Conservation (phyloP, 331 rosid genomes). For the Malus hybrid region DNA sequence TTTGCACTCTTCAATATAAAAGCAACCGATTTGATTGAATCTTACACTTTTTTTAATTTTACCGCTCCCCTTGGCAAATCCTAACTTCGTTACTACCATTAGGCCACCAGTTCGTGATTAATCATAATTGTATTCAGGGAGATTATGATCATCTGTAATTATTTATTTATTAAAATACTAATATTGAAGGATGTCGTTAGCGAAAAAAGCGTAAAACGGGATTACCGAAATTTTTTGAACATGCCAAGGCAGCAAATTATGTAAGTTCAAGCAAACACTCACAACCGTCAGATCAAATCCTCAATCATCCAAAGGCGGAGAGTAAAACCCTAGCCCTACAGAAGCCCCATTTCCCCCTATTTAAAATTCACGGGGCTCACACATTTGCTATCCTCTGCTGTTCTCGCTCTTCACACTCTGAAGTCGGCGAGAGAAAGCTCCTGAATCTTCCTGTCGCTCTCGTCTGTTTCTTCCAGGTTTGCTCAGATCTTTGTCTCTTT, state of each 20-base stretch:
- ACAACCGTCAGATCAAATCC: conserved; percentile 11
- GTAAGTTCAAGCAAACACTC: not conserved
- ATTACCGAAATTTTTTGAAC: not conserved
- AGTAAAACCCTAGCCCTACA: conserved; percentile 17
- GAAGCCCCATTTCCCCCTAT: not conserved
- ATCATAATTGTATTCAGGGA: too few species aligned
- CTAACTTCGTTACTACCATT: too few species aligned
- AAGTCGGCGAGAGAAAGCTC: conserved; percentile 11
- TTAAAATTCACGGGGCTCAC: conserved; percentile 1
- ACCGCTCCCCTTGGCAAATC: too few species aligned
- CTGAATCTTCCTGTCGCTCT: not conserved
- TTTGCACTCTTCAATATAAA: too few species aligned
- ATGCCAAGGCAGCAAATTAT: not conserved
- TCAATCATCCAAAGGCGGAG: conserved; percentile 8
- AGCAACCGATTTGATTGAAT: too few species aligned
- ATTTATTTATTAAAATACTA: too few species aligned
- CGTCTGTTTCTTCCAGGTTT: not conserved
- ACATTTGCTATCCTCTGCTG: not conserved
- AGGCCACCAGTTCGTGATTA: too few species aligned
- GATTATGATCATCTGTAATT: too few species aligned
- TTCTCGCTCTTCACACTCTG: not conserved
- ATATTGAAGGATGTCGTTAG: not conserved
- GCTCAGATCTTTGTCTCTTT: not conserved
- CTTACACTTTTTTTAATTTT: too few species aligned
- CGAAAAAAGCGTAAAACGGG: not conserved